phyloP scores from a whole-genome alignment of 768 basidiomycete species.

The Boletus edulis region DNA sequence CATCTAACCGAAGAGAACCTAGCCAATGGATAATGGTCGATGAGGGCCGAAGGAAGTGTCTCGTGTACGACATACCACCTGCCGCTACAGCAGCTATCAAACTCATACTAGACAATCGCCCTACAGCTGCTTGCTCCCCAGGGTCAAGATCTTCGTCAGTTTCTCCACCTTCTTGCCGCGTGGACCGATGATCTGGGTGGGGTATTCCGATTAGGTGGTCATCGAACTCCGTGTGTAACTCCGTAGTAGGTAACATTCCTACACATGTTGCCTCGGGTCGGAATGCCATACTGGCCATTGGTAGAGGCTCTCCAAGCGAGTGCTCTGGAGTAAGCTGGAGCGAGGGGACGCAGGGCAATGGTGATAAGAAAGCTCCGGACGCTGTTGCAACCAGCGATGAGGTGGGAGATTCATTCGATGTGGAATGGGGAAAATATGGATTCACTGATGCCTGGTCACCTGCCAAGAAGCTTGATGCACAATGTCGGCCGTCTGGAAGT shows the following conservation, averaged over 20 bases:
- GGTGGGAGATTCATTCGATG: conserved; percentile 29
- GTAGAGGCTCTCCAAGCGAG: conserved; percentile 12
- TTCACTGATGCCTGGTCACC: conserved; percentile 31
- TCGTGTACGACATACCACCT: conserved; percentile 49
- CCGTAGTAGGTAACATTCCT: conserved; percentile 1
- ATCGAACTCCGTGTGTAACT: conserved; percentile 11
- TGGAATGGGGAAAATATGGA: conserved; percentile 52
- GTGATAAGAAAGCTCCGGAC: conserved; percentile 14
- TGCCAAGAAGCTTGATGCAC: conserved; percentile 6
- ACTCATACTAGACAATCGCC: conserved; percentile 89
- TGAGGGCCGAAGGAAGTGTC: conserved; percentile 5
- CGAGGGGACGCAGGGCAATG: conserved; percentile 11
- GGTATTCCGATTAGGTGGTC: conserved; percentile 9
- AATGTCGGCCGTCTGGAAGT: conserved; percentile 17
- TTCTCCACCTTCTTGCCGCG: conserved; percentile 17
- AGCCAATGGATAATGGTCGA: conserved; percentile 3
- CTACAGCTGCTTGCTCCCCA: conserved; percentile 76
- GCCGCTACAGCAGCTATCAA: conserved; percentile 86
- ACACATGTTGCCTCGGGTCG: conserved; percentile 14
- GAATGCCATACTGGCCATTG: conserved; percentile 10
- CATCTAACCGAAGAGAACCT: conserved; percentile 57
- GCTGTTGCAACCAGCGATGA: conserved; percentile 22
- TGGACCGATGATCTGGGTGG: conserved; percentile 14
- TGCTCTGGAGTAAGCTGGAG: conserved; percentile 18
- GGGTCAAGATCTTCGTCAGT: conserved; percentile 41